These are phyloP conservation scores for Claviceps cyperi DNA, from an alignment of 2,329 filamentous ascomycete species.

Conservation along the genomic window DNA sequence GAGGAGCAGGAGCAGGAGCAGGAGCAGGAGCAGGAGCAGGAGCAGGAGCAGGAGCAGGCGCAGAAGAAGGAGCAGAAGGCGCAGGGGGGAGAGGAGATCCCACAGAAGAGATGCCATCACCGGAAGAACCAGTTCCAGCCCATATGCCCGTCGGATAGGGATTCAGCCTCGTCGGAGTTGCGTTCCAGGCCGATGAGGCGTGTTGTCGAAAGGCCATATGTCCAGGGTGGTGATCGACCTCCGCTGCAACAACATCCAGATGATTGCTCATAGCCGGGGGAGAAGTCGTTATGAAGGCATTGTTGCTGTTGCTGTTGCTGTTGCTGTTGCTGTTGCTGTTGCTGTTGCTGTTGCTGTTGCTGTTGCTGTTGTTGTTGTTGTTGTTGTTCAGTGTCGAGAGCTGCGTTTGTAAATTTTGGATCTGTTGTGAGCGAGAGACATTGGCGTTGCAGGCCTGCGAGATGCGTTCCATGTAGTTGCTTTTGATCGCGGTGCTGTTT, in stretches of 20 bases:
- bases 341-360: constrained; percentile 7
- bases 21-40: no score
- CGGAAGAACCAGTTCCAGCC: constrained; percentile 19
- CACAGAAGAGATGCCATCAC: constrained; percentile 19
- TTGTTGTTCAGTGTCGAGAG: constrained; percentile 16
- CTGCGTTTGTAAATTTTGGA: constrained; percentile 18
- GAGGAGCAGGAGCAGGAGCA: no score
- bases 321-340: no score
- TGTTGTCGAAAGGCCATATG: constrained; percentile 10
- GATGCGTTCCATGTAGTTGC: constrained; percentile 30
- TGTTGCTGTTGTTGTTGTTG: background rate
- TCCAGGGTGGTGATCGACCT: constrained; percentile 7
- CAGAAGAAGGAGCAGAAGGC: no score
- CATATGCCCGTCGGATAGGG: constrained; percentile 24
- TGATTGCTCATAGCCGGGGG: constrained; percentile 18
- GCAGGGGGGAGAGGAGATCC: constrained; percentile 10
- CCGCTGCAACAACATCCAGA: constrained; percentile 14
- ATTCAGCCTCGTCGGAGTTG: constrained; percentile 19
- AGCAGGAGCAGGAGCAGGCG: no score
- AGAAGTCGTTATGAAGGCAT: constrained; percentile 11
- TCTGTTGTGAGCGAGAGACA: constrained; percentile 15
- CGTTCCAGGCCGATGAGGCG: constrained; percentile 19
- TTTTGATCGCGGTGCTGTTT: constrained; percentile 31
- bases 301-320: constrained; percentile 8
- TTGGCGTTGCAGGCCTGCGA: constrained; percentile 23